Base-by-base conservation (phyloP, 2,329 filamentous ascomycete species). In the Aureobasidium sp. region DNA sequence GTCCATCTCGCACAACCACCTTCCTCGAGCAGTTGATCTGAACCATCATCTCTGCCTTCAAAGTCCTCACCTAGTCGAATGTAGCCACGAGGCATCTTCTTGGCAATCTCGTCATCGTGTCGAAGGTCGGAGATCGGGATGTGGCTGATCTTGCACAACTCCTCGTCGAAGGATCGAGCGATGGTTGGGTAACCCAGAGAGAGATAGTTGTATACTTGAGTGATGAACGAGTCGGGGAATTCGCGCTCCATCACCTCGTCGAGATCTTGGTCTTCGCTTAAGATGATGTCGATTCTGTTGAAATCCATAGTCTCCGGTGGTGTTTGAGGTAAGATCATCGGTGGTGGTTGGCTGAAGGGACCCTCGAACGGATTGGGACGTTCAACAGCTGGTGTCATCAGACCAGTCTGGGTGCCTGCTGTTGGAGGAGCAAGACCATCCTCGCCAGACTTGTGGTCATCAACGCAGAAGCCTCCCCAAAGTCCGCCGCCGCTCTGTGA, bases 201-300 rank as follows among this genome's bases (percentile, higher is more conserved):
- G 16, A 97, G 81, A 74, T 97, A 97, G 74, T 97, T 97, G 81
- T 95, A 97, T 8, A 97, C 92, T 74, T 97, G 93, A 0, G 92
- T 96, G 61, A 97, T 85, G 72, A 97, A 96, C 3, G 80, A 80
- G 71, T 96, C 90, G 64, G 87, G 81, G 69, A 94, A 96, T 73
- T 96, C 91, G 36, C 76, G 72, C 32, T 80, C 75, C 45, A 85
- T 79, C 16, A 69, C 58, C 3, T 66, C 63, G 52, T 72, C 70
- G 34, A 74, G 66, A 11, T 76, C 71, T 76, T 75, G 72, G 65
- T 81, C 77, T 6, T 70, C 67, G 37, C 70, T 71, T 45, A 79
- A 72, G 34, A 79, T 73, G 58, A 71, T 70, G 41, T 76, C 72
- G 62, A 80, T 75, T 34, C 58, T 63, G 32, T 61, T 45, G 27